phyloP scores from a whole-genome alignment of 345 rosid genomes.

The Pseudoturritis turrita region DNA sequence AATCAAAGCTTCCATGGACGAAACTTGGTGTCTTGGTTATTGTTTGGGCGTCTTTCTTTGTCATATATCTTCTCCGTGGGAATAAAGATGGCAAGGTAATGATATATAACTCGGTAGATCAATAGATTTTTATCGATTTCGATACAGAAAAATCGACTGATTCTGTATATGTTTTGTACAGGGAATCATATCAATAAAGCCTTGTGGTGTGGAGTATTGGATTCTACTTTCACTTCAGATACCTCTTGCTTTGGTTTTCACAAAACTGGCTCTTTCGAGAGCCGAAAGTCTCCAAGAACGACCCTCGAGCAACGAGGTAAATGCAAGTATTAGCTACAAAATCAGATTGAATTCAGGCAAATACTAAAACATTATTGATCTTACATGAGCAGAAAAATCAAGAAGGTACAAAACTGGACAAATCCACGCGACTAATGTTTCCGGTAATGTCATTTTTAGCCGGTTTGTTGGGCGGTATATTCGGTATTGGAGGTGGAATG shows the following conservation, averaged over 20 bases:
- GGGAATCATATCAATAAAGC: constrained; percentile 53
- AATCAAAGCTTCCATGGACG: constrained; percentile 54
- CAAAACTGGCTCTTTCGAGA: constrained; percentile 48
- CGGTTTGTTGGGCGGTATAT: constrained; percentile 74
- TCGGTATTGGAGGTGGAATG: constrained; percentile 95
- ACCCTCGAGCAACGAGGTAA: constrained; percentile 4
- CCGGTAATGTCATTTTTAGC: constrained; percentile 73
- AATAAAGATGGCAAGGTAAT: constrained; percentile 60
- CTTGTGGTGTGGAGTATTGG: constrained; percentile 78
- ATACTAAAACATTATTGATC: not conserved
- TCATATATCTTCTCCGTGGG: constrained; percentile 65
- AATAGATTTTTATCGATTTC: not conserved
- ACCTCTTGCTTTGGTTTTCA: constrained; percentile 70
- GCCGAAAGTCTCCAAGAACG: constrained; percentile 26
- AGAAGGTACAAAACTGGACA: constrained; percentile 18
- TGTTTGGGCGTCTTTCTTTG: constrained; percentile 74
- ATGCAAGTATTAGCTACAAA: not conserved
- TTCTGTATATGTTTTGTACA: constrained; percentile 25
- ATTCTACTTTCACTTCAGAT: constrained; percentile 61
- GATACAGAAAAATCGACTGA: not conserved
- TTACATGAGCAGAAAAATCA: constrained; percentile 27
- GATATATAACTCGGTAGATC: not conserved
- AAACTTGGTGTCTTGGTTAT: constrained; percentile 57
- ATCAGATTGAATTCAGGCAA: not conserved
- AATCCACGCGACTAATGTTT: constrained; percentile 31